These are phyloP conservation scores for Lagerstroemia speciosa DNA, from an alignment of 345 rosid genomes.

Conservation along the genomic window DNA sequence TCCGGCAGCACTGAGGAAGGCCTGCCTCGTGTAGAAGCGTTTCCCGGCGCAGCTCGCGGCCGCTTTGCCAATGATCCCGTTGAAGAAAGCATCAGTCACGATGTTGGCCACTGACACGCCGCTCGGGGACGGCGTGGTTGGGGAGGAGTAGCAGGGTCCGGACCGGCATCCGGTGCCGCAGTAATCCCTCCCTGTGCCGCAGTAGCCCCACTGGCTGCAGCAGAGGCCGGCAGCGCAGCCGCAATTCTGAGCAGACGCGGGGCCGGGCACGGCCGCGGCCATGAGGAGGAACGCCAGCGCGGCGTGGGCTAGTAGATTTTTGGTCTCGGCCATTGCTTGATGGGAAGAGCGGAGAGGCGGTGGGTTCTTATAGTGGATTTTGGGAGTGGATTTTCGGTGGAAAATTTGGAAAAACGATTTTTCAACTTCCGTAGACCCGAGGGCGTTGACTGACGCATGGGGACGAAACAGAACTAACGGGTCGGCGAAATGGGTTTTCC, in stretches of 20 bases:
- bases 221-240: constrained; percentile 31
- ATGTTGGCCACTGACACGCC: constrained; percentile 29
- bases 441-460: not conserved
- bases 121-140: constrained; percentile 15
- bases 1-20: constrained; percentile 41
- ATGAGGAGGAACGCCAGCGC: not conserved
- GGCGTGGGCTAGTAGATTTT: not conserved
- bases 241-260: constrained; percentile 19
- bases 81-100: constrained; percentile 43
- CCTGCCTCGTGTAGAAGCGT: constrained; percentile 43
- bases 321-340: not conserved
- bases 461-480: not conserved
- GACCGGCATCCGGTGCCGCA: constrained; percentile 40
- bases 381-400: not conserved
- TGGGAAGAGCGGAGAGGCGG: not conserved
- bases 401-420: not conserved
- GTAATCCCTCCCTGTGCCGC: constrained; percentile 27
- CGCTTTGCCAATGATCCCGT: constrained; percentile 42
- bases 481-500: no score
- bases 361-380: not conserved
- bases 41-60: constrained; percentile 40
- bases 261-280: not conserved
- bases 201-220: constrained; percentile 34
- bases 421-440: not conserved
- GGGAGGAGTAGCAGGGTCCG: constrained; percentile 39